Evolutionary conservation across 140 eudicot genomes (phyloP).

Genomic region (Ambrosia hybrid): DNA sequence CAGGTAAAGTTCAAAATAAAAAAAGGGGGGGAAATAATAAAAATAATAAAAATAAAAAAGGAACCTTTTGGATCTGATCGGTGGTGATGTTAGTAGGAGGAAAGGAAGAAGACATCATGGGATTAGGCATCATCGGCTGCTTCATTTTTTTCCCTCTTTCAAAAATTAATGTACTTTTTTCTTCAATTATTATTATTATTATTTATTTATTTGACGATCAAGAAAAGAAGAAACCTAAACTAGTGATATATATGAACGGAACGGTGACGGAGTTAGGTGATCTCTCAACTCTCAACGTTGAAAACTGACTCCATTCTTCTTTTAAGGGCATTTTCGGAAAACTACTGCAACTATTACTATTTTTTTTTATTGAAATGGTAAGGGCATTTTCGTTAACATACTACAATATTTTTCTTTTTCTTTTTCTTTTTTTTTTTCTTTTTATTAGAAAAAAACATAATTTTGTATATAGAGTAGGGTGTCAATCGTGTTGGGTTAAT

Average conservation of each 20-base stretch:
- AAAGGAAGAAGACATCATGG: slow-evolving; percentile 57
- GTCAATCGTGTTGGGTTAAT: too few species aligned
- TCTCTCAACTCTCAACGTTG: background rate
- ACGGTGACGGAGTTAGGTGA: slow-evolving; percentile 29
- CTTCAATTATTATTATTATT: background rate
- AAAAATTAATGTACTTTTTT: background rate
- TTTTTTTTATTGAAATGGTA: too few species aligned
- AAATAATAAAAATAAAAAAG: background rate
- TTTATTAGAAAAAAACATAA: too few species aligned
- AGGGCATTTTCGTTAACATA: too few species aligned
- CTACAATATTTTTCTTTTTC: too few species aligned
- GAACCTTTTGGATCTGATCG: slow-evolving; percentile 95
- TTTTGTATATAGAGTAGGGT: too few species aligned
- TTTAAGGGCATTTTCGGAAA: background rate
- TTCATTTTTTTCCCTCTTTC: slow-evolving; percentile 38
- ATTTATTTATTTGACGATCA: background rate
- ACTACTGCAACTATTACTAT: too few species aligned
- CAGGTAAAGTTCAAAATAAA: slow-evolving; percentile 4
- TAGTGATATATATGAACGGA: background rate
- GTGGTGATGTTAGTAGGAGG: slow-evolving; percentile 84
- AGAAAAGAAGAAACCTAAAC: slow-evolving; percentile 4
- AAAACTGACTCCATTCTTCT: slow-evolving; percentile 10
- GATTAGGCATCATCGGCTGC: slow-evolving; percentile 65
- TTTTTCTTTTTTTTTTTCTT: too few species aligned
- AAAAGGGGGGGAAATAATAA: background rate